phyloP scores from a whole-genome alignment of 352 stramenopile species.

The Globisporangium cylindrosporum region DNA sequence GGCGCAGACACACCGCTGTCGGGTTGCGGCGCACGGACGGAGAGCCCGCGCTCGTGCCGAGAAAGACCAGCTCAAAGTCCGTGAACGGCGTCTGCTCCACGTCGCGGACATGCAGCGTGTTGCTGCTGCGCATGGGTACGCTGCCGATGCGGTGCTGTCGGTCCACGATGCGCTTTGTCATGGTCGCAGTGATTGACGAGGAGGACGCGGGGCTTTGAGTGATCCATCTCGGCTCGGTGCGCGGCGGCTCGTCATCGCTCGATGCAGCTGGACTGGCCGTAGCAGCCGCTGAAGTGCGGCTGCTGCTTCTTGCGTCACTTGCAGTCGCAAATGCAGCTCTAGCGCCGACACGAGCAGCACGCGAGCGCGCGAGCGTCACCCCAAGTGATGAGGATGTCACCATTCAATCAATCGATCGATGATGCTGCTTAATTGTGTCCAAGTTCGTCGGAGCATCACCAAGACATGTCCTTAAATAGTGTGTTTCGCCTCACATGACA shows the following conservation, averaged over 20 bases:
- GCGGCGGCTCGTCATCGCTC: not conserved
- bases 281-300: not conserved
- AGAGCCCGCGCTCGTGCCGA: conserved; percentile 78
- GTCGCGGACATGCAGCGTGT: conserved; percentile 36
- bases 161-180: conserved; percentile 31
- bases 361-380: not conserved
- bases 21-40: conserved; percentile 67
- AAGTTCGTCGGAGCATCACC: not conserved
- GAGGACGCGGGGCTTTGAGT: conserved; percentile 7
- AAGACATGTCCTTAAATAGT: not conserved
- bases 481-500: not conserved
- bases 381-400: not conserved
- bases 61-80: conserved; percentile 79
- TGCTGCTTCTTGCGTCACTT: not conserved
- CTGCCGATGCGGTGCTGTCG: conserved; percentile 40
- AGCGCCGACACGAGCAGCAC: not conserved
- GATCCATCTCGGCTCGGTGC: conserved; percentile 10
- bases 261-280: not conserved
- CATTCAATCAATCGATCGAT: conserved; percentile 2
- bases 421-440: not conserved
- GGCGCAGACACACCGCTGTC: conserved; percentile 53
- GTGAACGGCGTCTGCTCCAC: conserved; percentile 58
- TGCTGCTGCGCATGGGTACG: conserved; percentile 58
- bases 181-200: conserved; percentile 20
- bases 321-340: not conserved